A percentile compares a stretch with the other conserved stretches of the same genome.
phyloP scores from a whole-genome alignment of 306 rosid species.

The Prunus fruticosa region DNA sequence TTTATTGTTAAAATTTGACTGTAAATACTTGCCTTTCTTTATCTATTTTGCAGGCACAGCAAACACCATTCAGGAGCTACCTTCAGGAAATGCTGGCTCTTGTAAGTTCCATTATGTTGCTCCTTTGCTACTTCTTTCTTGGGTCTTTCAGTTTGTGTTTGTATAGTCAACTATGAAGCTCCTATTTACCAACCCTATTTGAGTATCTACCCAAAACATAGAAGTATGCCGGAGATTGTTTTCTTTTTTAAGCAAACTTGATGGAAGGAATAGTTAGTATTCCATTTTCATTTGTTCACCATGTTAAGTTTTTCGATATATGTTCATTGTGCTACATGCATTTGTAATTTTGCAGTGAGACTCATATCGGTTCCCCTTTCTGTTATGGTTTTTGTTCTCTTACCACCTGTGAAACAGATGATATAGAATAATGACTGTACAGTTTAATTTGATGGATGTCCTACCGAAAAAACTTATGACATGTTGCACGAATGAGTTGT shows the following conservation, averaged over 20 bases:
- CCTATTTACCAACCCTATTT: not conserved
- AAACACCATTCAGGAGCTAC: constrained; percentile 94
- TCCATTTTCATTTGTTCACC: not conserved
- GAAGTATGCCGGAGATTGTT: not conserved
- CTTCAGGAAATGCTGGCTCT: constrained; percentile 81
- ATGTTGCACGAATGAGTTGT: not conserved
- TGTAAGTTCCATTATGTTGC: constrained; percentile 38
- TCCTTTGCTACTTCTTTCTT: not conserved
- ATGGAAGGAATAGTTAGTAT: not conserved
- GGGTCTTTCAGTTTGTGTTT: not conserved
- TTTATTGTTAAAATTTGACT: not conserved
- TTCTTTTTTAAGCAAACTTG: not conserved
- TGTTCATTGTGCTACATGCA: not conserved
- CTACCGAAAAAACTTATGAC: not conserved
- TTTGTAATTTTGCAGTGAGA: not conserved
- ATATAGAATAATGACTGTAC: not conserved
- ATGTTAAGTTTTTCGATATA: not conserved
- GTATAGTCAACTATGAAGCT: not conserved
- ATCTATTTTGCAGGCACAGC: constrained; percentile 61
- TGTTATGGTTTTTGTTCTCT: not conserved
- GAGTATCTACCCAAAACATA: not conserved
- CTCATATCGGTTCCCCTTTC: not conserved
- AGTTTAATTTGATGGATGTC: not conserved
- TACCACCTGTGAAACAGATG: not conserved
- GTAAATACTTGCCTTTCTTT: not conserved